phyloP scores from a whole-genome alignment of 176 grass and related monocot species.

The Oryza glaberrima region DNA sequence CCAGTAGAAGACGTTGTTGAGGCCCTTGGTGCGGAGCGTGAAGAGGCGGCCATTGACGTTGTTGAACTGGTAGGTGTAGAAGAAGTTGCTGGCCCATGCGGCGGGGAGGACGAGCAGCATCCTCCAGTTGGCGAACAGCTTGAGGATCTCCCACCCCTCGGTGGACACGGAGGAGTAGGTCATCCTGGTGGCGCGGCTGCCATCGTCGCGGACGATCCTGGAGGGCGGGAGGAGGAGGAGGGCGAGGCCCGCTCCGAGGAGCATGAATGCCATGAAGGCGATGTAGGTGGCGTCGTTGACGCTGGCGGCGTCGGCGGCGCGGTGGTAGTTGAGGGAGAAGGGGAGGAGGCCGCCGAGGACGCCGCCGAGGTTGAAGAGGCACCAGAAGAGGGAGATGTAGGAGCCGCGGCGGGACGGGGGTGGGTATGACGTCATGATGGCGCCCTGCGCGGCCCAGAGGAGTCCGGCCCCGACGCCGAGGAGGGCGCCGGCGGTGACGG shows the following conservation, averaged over 20 bases:
- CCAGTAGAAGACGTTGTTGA: slow-evolving; percentile 99
- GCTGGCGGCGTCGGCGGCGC: slow-evolving; percentile 16
- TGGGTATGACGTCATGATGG: slow-evolving; percentile 93
- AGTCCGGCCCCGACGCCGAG: slow-evolving; percentile 84
- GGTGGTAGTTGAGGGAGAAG: slow-evolving; percentile 78
- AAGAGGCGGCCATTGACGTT: slow-evolving; percentile 86
- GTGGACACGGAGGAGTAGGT: slow-evolving; percentile 54
- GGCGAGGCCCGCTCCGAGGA: slow-evolving; percentile 55
- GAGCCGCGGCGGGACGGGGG: slow-evolving; percentile 61
- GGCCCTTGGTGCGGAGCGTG: slow-evolving; percentile 71
- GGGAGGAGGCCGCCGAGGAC: slow-evolving; percentile 93
- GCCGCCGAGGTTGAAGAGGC: slow-evolving; percentile 92
- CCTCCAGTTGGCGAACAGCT: slow-evolving; percentile 77
- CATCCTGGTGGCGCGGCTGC: slow-evolving; percentile 51
- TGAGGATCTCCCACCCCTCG: slow-evolving; percentile 59
- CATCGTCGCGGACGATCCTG: slow-evolving; percentile 77
- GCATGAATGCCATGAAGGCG: slow-evolving; percentile 89
- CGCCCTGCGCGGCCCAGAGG: slow-evolving; percentile 89
- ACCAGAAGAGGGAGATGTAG: slow-evolving; percentile 97
- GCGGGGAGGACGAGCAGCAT: slow-evolving; percentile 90
- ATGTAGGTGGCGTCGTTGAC: slow-evolving; percentile 84
- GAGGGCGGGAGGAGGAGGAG: slow-evolving; percentile 55
- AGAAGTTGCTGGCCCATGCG: slow-evolving; percentile 94
- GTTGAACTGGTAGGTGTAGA: slow-evolving; percentile 99
- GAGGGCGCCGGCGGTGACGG: slow-evolving; percentile 61